Evolutionary conservation across 306 rosid genomes (phyloP).

Genomic region (Prunus persica): Prunus_persica_NCBIv2 NC_034014.1:25402501-25403000

Average conservation of each 20-base stretch:
- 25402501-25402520: background rate
- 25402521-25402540: background rate
- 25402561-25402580: background rate
- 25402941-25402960: constrained; percentile 41
- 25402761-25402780: background rate
- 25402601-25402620: background rate
- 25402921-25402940: constrained; percentile 25
- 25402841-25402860: background rate
- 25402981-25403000: constrained; percentile 49
- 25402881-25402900: constrained; percentile 10
- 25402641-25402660: constrained; percentile 59
- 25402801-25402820: too few relatives aligned
- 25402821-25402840: background rate
- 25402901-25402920: constrained; percentile 34
- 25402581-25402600: background rate
- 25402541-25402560: background rate
- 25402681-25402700: constrained; percentile 35
- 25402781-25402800: background rate
- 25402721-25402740: constrained; percentile 32
- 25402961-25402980: constrained; percentile 69
- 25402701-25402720: constrained; percentile 7
- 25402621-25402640: constrained; percentile 35
- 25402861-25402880: constrained; percentile 20
- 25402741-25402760: constrained; percentile 38
- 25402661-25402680: constrained; percentile 65